phyloP scores from a whole-genome alignment of 768 basidiomycete genomes.

The Tephrocybe rancida region DNA sequence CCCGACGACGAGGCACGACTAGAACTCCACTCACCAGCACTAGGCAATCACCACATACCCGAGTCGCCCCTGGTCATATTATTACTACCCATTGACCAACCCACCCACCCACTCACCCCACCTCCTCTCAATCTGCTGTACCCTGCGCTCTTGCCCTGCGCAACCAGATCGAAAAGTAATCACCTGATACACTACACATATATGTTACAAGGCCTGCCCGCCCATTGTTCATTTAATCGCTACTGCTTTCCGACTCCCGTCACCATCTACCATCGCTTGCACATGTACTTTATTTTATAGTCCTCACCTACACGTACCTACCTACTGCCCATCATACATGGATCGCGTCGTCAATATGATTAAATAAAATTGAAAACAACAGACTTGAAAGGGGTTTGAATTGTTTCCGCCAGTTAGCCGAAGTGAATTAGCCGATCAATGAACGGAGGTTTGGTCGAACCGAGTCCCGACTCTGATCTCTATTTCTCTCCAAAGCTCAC shows the following conservation, averaged over 20 bases:
- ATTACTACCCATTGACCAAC: neutral
- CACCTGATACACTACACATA: slow-evolving; percentile 4
- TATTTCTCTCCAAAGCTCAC: no score
- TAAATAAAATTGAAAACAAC: no score
- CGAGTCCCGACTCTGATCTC: no score
- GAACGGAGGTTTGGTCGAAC: no score
- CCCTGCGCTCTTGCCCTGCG: no score
- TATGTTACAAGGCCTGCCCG: slow-evolving; percentile 5
- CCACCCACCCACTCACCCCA: neutral
- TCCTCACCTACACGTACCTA: neutral
- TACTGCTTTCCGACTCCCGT: slow-evolving; percentile 1
- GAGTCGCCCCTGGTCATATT: neutral
- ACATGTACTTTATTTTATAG: slow-evolving; percentile 6
- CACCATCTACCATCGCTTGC: neutral
- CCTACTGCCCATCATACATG: slow-evolving; percentile 1
- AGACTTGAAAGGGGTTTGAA: no score
- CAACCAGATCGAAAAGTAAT: slow-evolving; percentile 5
- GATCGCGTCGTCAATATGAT: neutral
- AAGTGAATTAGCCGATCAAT: no score
- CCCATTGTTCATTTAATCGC: slow-evolving; percentile 5
- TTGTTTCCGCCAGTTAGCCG: no score
- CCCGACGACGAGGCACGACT: neutral
- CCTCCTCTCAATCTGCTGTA: slow-evolving; percentile 3
- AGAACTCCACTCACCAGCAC: no score
- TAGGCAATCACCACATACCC: slow-evolving; percentile 2